phyloP scores from a whole-genome alignment of 192 early-diverging fungal genomes.

The Coemansia sp. region DNA sequence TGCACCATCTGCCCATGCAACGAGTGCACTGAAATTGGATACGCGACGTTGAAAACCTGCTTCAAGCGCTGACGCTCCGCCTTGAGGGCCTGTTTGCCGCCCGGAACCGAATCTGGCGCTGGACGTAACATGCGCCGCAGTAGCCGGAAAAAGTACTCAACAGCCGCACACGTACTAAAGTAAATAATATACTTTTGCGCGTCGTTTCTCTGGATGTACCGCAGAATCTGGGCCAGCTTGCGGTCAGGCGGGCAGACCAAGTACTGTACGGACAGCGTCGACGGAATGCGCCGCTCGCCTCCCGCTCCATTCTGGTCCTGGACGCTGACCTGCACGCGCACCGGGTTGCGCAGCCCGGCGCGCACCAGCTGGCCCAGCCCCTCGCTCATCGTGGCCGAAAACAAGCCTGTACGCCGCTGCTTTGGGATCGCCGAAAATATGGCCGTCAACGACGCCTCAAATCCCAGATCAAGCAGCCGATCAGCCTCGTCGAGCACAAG shows the following conservation, averaged over 20 bases:
- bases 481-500: constrained; percentile 95
- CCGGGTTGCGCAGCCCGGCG: constrained; percentile 90
- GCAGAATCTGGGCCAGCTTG: constrained; percentile 75
- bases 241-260: constrained; percentile 76
- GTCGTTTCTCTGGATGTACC: constrained; percentile 58
- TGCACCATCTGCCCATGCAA: constrained; percentile 94
- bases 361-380: constrained; percentile 77
- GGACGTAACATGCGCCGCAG: constrained; percentile 41
- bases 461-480: constrained; percentile 91
- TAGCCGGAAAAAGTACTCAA: constrained; percentile 90
- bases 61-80: constrained; percentile 23
- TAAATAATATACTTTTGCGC: constrained; percentile 89
- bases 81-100: constrained; percentile 32
- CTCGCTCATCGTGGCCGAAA: constrained; percentile 96
- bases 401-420: constrained; percentile 92
- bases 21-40: constrained; percentile 52
- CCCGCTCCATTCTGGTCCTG: constrained; percentile 63
- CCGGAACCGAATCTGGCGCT: constrained; percentile 23
- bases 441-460: constrained; percentile 71
- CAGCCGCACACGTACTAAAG: constrained; percentile 92
- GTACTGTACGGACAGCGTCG: constrained; percentile 68
- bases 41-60: constrained; percentile 12
- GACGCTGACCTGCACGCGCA: constrained; percentile 85
- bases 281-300: constrained; percentile 27
- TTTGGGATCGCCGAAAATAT: constrained; percentile 85